Conservation (phyloP, 352 stramenopile species). For the Lagenidium sp. region DNA sequence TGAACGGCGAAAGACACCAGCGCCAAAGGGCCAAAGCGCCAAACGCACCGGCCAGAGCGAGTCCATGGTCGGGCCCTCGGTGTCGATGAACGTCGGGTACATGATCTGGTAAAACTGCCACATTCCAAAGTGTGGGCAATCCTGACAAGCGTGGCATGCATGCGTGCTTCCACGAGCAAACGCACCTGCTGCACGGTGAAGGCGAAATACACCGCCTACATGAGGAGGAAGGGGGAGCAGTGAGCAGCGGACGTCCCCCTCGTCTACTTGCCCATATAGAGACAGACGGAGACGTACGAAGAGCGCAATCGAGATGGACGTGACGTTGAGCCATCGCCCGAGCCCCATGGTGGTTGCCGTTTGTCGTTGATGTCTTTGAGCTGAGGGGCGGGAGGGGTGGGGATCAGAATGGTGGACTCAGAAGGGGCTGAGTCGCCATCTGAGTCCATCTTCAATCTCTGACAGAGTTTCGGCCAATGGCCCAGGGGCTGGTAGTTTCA, state of each 20-base stretch:
- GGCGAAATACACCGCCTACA: slow-evolving; percentile 45
- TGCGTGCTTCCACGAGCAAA: too few species aligned
- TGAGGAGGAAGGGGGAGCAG: not conserved
- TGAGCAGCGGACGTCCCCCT: too few species aligned
- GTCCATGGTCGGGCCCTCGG: slow-evolving; percentile 34
- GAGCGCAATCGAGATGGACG: slow-evolving; percentile 37
- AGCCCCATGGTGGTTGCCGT: slow-evolving; percentile 12
- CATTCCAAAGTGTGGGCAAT: not conserved
- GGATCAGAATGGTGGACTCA: too few species aligned
- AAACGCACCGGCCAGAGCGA: slow-evolving; percentile 43
- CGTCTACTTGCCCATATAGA: too few species aligned
- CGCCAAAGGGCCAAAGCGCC: not conserved
- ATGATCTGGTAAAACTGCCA: slow-evolving; percentile 64
- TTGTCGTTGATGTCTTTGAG: too few species aligned
- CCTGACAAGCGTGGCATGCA: too few species aligned
- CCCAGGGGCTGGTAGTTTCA: too few species aligned
- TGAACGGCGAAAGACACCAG: not conserved
- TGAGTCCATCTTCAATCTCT: too few species aligned
- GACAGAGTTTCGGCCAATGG: too few species aligned
- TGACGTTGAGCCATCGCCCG: slow-evolving; percentile 43
- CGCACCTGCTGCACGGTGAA: slow-evolving; percentile 41
- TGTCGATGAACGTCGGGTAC: slow-evolving; percentile 46
- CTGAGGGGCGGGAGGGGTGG: too few species aligned
- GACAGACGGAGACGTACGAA: slow-evolving; percentile 67
- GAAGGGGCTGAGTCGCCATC: too few species aligned